A percentile compares a stretch with the other conserved stretches of the same genome.
Evolutionary conservation across 2,329 filamentous ascomycete species (phyloP).

Genomic region (Colletotrichum graminicola): DNA sequence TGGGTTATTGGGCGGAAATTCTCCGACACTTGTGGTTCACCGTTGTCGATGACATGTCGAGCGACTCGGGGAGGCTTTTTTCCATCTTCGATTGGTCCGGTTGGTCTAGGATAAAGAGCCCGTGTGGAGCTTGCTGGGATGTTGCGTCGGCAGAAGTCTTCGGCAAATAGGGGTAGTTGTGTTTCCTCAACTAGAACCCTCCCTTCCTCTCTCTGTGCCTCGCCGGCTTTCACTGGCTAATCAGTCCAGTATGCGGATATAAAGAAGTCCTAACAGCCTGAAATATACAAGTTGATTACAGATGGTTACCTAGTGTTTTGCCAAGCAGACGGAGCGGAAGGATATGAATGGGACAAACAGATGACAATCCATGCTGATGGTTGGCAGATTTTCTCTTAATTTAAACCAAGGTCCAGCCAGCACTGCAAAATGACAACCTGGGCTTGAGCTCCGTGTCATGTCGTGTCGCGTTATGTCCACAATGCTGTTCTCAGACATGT

Average conservation of each 20-base stretch:
- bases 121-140: slow-evolving; percentile 24
- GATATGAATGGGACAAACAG: slow-evolving; percentile 4
- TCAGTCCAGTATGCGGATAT: neutral
- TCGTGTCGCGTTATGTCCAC: slow-evolving; percentile 8
- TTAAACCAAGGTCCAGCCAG: neutral
- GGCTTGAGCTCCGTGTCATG: slow-evolving; percentile 20
- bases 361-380: slow-evolving; percentile 17
- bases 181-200: slow-evolving; percentile 20
- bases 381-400: neutral
- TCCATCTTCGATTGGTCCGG: slow-evolving; percentile 12
- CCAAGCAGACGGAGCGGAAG: slow-evolving; percentile 16
- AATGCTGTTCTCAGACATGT: slow-evolving; percentile 20
- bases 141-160: slow-evolving; percentile 32
- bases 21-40: slow-evolving; percentile 6
- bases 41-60: slow-evolving; percentile 13
- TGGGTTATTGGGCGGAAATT: slow-evolving; percentile 21
- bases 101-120: slow-evolving; percentile 21
- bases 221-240: neutral
- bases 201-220: neutral
- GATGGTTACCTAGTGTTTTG: slow-evolving; percentile 1
- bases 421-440: slow-evolving; percentile 5
- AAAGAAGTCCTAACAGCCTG: neutral
- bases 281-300: neutral
- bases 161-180: slow-evolving; percentile 21
- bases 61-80: slow-evolving; percentile 20